Evolutionary conservation across 768 basidiomycete species (phyloP), one percentile per base, ranked within the genome.

Genomic region (Hypholoma fasciculare): DNA sequence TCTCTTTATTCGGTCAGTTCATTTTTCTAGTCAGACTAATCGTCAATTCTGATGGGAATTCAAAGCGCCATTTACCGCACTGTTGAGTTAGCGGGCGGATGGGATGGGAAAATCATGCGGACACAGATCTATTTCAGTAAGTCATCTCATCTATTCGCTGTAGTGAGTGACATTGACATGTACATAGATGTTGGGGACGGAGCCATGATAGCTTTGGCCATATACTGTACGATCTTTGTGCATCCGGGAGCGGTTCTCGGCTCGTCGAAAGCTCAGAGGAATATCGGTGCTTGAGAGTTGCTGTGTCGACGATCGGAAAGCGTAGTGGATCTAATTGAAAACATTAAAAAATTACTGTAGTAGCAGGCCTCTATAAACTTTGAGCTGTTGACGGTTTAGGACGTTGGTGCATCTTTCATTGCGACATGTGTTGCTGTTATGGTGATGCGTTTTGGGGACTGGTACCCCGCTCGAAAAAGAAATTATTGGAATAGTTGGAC

Each of bases 51-150:
- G 17, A 5, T 37, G n/a, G 27, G 13, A 34, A 26, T 17, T 7
- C n/a, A n/a, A 30, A 81, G 78, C 38, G 70, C 72, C 7, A 66
- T 80, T 14, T 80, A 80, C 65, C 73, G 78, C 38, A 75, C 73
- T 3, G 69, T 76, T 43, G 78, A 79, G 61, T 69, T 81, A 3
- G 50, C 68, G 3, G 74, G 75, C 43, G 75, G 78, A 5, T 80
- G 79, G 79, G 62, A 61, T 20, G 77, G 79, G 3, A 61, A 65
- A 7, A 72, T 80, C 54, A 76, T 78, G 42, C 60, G 64, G 1
- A 78, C 75, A 0, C 64, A 82, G 59, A 59, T 73, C 11, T 76
- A 74, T 52, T 67, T 67, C 57, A 67, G 64, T 65, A 54, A 17
- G 62, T 19, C 8, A 11, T 3, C 4, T 8, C 42, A 20, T 1